phyloP scores from a whole-genome alignment of 306 rosid species.

The Cucurbita ficifolia region DNA sequence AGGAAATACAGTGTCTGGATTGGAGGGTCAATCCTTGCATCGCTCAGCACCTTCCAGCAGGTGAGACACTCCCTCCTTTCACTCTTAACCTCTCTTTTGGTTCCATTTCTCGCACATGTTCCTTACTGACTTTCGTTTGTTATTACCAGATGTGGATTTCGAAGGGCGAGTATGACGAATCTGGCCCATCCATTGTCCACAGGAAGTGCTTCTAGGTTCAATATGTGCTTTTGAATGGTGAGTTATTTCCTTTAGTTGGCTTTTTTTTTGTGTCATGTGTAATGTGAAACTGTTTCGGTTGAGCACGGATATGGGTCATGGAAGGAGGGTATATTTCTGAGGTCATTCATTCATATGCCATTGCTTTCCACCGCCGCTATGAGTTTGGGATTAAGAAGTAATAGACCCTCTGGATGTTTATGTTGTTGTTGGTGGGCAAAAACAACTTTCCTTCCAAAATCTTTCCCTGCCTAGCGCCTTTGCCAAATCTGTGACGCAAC shows the following conservation, averaged over 20 bases:
- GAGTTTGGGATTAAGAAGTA: slow-evolving; percentile 9
- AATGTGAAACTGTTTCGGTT: slow-evolving; percentile 44
- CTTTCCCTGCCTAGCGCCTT: slow-evolving; percentile 10
- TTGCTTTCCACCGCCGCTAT: slow-evolving; percentile 7
- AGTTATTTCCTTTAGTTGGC: slow-evolving; percentile 57
- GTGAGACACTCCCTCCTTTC: slow-evolving; percentile 14
- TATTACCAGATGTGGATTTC: slow-evolving; percentile 81
- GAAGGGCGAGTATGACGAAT: slow-evolving; percentile 90
- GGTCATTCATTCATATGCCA: slow-evolving; percentile 18
- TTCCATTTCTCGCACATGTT: background rate
- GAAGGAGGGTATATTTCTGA: slow-evolving; percentile 26
- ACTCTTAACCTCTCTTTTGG: background rate
- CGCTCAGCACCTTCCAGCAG: slow-evolving; percentile 99
- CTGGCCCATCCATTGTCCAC: slow-evolving; percentile 94
- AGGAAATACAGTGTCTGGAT: slow-evolving; percentile 99
- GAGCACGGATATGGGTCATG: slow-evolving; percentile 21
- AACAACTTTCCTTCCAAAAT: slow-evolving; percentile 15
- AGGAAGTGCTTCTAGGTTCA: slow-evolving; percentile 82
- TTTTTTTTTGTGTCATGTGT: slow-evolving; percentile 59
- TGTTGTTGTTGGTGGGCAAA: slow-evolving; percentile 22
- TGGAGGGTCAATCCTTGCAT: slow-evolving; percentile 97
- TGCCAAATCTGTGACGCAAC: slow-evolving; percentile 31
- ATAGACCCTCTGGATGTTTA: slow-evolving; percentile 21
- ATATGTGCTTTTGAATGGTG: slow-evolving; percentile 40
- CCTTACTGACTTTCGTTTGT: background rate